These are phyloP conservation scores for Plasmopara muralis DNA, from an alignment of 352 stramenopile species.

Conservation along the genomic window DNA sequence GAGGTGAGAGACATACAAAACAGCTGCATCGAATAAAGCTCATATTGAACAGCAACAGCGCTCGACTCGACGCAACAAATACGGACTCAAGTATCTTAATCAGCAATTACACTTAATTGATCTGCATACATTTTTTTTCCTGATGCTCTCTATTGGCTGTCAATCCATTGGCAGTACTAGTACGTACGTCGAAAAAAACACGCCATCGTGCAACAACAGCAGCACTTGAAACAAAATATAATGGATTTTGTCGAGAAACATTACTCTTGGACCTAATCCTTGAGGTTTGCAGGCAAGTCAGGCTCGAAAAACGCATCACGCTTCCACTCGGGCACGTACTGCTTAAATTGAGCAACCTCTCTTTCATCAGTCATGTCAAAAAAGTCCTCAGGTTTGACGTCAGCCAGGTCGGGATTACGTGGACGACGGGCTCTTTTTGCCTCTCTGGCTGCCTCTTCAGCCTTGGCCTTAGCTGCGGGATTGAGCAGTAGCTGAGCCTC, in stretches of 20 bases:
- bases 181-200: not conserved
- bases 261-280: conserved; percentile 33
- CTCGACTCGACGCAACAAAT: too few species aligned
- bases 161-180: not conserved
- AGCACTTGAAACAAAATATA: too few species aligned
- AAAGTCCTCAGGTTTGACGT: conserved; percentile 42
- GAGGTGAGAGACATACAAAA: not conserved
- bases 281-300: conserved; percentile 52
- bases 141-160: conserved; percentile 21
- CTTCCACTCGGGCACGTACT: conserved; percentile 83
- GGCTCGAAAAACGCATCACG: conserved; percentile 68
- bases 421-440: conserved; percentile 31
- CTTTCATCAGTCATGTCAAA: conserved; percentile 58
- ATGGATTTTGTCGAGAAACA: not conserved
- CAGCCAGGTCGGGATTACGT: conserved; percentile 20
- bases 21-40: conserved; percentile 11
- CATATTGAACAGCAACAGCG: conserved; percentile 19
- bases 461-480: conserved; percentile 30
- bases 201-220: too few species aligned
- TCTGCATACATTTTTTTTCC: conserved; percentile 12
- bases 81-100: too few species aligned
- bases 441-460: conserved; percentile 27
- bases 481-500: conserved; percentile 52
- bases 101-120: not conserved
- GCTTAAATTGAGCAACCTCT: conserved; percentile 61